Evolutionary conservation across 2,329 filamentous ascomycete species (phyloP), one percentile per base, ranked within the genome.

Genomic region (Cercospora sesami): DNA sequence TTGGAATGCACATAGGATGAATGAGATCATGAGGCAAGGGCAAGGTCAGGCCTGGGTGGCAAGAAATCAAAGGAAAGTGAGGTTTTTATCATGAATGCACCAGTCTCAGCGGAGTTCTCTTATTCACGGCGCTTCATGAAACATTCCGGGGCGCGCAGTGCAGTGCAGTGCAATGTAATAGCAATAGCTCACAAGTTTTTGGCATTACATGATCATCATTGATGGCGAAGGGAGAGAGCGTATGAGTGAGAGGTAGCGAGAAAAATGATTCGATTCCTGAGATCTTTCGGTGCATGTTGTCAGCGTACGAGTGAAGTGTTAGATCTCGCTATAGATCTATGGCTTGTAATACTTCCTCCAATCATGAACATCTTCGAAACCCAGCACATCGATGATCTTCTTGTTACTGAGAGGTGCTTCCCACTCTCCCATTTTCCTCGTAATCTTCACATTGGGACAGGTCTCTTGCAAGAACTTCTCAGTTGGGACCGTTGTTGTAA

Each of bases 381-480:
- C 86, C 65, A 90, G 72, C 62, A 89, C 79, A 55, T 86, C 83
- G 61, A 80, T 82, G 48, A 87, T 86, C 81, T 89, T 90, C 72
- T 80, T 77, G 73, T 90, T 90, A 60, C 83, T 86, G 72, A 90
- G 76, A 28, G 87, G 87, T 2, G 86, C 87, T 76, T 90, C 87
- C 71, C 79, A 86, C 66, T 85, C 83, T 0, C 78, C 86, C 83
- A 89, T 83, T 67, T 87, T 82, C 60, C 86, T 78, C 28, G 82
- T 86, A 53, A 90, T 80, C 1, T 81, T 80, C 14, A 82, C 83
- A 21, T 82, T 78, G 0, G 86, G 86, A 64, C 81, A 83, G 9
- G 78, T 78, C 72, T 83, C 80, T 72, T 82, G 79, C 64, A 89
- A 72, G 67, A 88, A 86, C 66, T 85, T 80, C 53, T 78, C 79